These are phyloP conservation scores for Yamadazyma phyllophila DNA, from an alignment of 805 yeast genomes.

Conservation along the genomic window DNA sequence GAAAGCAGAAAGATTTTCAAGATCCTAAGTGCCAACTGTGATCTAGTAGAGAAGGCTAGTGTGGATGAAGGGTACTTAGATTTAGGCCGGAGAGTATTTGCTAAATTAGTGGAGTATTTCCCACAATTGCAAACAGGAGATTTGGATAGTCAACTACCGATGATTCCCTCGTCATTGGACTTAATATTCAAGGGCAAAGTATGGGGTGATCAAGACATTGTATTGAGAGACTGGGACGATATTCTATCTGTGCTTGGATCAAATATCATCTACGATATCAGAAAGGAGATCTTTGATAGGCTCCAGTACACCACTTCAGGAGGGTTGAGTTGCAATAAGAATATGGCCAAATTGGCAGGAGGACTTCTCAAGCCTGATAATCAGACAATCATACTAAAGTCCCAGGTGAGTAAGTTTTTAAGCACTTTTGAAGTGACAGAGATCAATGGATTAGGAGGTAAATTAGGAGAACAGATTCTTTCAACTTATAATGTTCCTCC, in stretches of 20 bases:
- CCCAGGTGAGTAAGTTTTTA: slow-evolving; percentile 51
- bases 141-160: slow-evolving; percentile 38
- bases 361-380: slow-evolving; percentile 81
- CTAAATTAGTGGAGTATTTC: slow-evolving; percentile 38
- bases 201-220: slow-evolving; percentile 16
- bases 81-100: slow-evolving; percentile 63
- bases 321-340: slow-evolving; percentile 76
- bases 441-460: slow-evolving; percentile 91
- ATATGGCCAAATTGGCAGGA: slow-evolving; percentile 83
- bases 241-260: slow-evolving; percentile 67
- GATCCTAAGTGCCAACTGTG: slow-evolving; percentile 60
- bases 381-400: slow-evolving; percentile 69
- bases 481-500: slow-evolving; percentile 51
- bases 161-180: slow-evolving; percentile 35
- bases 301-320: slow-evolving; percentile 87
- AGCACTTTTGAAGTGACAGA: slow-evolving; percentile 63
- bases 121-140: slow-evolving; percentile 41
- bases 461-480: slow-evolving; percentile 62
- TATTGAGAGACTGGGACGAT: slow-evolving; percentile 69
- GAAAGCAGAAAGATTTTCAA: slow-evolving; percentile 78
- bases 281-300: slow-evolving; percentile 49
- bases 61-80: slow-evolving; percentile 92
- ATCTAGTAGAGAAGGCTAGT: slow-evolving; percentile 85
- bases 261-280: slow-evolving; percentile 49
- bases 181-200: slow-evolving; percentile 33